These are phyloP conservation scores for Candolleomyces eurysporus DNA, from an alignment of 768 basidiomycete genomes.

Conservation along the genomic window DNA sequence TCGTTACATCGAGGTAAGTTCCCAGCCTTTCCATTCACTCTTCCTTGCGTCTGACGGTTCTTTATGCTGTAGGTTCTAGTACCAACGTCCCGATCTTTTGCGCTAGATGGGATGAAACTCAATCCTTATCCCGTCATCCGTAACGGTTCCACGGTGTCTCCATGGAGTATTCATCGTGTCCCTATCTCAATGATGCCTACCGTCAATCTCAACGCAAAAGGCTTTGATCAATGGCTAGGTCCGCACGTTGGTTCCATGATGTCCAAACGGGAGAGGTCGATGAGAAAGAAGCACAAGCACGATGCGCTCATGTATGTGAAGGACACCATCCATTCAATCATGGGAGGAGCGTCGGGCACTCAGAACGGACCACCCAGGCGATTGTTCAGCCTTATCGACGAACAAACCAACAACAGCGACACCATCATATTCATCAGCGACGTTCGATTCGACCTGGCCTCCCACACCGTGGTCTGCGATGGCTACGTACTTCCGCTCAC, in stretches of 20 bases:
- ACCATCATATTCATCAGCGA: constrained; percentile 46
- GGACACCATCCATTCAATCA: constrained; percentile 21
- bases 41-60: constrained; percentile 15
- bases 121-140: constrained; percentile 17
- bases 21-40: constrained; percentile 14
- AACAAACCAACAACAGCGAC: constrained; percentile 15
- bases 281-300: constrained; percentile 16
- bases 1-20: constrained; percentile 40
- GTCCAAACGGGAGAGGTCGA: constrained; percentile 23
- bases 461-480: constrained; percentile 52
- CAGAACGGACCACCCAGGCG: background rate
- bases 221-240: constrained; percentile 26
- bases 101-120: constrained; percentile 9
- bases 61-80: constrained; percentile 22
- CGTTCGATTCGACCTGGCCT: constrained; percentile 45
- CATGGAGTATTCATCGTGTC: constrained; percentile 40
- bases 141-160: constrained; percentile 1
- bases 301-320: constrained; percentile 27
- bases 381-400: constrained; percentile 5
- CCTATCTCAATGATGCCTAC: constrained; percentile 32
- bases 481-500: constrained; percentile 40
- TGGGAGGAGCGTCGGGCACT: background rate
- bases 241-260: constrained; percentile 25
- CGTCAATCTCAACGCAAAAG: constrained; percentile 20
- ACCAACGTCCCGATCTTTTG: constrained; percentile 13